phyloP scores from a whole-genome alignment of 2,329 filamentous ascomycete genomes.

The Myriosclerotinia curreyana region DNA sequence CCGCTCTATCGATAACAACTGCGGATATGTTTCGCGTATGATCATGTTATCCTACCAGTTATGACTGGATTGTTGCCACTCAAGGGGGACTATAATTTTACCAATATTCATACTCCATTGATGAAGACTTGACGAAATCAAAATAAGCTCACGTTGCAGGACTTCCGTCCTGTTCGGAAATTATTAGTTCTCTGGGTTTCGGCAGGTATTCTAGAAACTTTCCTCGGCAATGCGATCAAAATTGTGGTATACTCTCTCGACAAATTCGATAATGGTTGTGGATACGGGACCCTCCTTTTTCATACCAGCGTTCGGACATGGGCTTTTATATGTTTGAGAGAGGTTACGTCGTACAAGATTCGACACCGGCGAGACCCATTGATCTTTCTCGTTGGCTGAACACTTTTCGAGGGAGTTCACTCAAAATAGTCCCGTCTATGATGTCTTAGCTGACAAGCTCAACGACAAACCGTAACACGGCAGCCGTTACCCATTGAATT shows the following conservation, averaged over 20 bases:
- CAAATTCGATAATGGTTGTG: conserved; percentile 65
- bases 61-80: too few species aligned
- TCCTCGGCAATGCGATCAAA: conserved; percentile 69
- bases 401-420: neutral
- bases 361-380: too few species aligned
- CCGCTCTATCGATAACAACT: too few species aligned
- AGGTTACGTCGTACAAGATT: neutral
- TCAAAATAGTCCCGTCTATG: neutral
- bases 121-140: neutral
- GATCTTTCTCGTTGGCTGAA: neutral
- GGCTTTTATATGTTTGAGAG: neutral
- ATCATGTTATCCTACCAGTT: too few species aligned
- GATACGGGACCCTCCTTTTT: conserved; percentile 62
- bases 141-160: neutral
- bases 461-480: neutral
- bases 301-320: neutral
- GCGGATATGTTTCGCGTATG: too few species aligned
- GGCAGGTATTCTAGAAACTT: conserved; percentile 66
- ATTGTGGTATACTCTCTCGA: conserved; percentile 71
- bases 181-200: conserved; percentile 73
- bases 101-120: too few species aligned
- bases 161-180: conserved; percentile 43
- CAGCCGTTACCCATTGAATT: neutral
- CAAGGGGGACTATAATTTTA: too few species aligned
- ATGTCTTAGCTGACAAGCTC: neutral